These are phyloP conservation scores for Fusarium liriodendri DNA, from an alignment of 2,329 filamentous ascomycete species.

Conservation along the genomic window DNA sequence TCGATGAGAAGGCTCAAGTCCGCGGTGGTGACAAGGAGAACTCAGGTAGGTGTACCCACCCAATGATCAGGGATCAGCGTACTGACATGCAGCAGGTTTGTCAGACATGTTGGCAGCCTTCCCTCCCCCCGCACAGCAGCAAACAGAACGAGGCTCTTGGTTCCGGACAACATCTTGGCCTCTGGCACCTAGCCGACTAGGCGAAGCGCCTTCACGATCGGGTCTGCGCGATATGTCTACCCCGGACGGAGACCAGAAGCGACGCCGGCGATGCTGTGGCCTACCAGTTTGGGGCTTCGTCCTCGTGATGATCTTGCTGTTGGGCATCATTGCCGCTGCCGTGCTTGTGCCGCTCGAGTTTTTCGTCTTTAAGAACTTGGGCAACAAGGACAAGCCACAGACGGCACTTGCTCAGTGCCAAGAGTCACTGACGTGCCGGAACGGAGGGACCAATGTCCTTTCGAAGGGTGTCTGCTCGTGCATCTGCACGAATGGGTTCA, in stretches of 20 bases:
- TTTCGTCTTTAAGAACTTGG: constrained; percentile 67
- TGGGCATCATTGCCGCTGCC: constrained; percentile 82
- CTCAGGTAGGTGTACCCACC: constrained; percentile 48
- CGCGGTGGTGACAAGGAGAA: constrained; percentile 53
- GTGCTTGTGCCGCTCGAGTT: constrained; percentile 81
- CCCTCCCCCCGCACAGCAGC: constrained; percentile 65
- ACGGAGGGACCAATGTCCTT: constrained; percentile 83
- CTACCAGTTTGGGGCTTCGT: constrained; percentile 84
- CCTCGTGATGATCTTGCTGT: constrained; percentile 69
- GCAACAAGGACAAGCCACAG: constrained; percentile 50
- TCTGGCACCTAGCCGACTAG: constrained; percentile 48
- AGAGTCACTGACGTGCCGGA: constrained; percentile 73
- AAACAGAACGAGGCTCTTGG: constrained; percentile 57
- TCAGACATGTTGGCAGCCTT: constrained; percentile 76
- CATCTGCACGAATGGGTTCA: constrained; percentile 90
- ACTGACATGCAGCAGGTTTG: constrained; percentile 63
- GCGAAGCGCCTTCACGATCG: constrained; percentile 34
- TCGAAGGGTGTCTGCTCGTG: constrained; percentile 80
- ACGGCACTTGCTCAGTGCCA: constrained; percentile 65
- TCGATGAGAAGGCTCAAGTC: constrained; percentile 55
- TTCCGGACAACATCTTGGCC: constrained; percentile 62
- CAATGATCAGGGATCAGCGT: constrained; percentile 48
- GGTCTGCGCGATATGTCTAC: constrained; percentile 31
- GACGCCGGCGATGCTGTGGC: constrained; percentile 79
- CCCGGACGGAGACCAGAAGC: constrained; percentile 46